Percentiles rank a stretch among this genome's conserved stretches.
These are phyloP conservation scores for Poterioochromonas sp. DNA, from an alignment of 352 stramenopile species.

Conservation along the genomic window DNA sequence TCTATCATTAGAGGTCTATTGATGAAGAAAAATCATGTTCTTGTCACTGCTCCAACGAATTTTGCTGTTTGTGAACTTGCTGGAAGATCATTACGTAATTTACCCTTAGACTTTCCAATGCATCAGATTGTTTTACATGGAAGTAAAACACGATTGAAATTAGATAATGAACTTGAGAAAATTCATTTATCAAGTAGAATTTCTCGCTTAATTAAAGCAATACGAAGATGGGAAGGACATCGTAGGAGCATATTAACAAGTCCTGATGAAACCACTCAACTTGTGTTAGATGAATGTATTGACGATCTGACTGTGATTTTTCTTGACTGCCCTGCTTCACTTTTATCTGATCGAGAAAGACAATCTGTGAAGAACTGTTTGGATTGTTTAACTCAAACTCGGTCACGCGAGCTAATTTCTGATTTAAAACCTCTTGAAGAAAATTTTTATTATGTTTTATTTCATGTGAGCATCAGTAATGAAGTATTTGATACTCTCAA, in stretches of 20 bases:
- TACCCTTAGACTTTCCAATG: background rate
- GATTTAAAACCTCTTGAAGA: no score
- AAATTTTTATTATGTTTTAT: background rate
- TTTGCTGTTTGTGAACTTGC: background rate
- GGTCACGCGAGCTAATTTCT: no score
- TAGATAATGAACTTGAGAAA: background rate
- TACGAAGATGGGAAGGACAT: no score
- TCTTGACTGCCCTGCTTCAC: no score
- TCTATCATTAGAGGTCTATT: background rate
- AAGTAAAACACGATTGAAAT: background rate
- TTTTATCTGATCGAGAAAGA: no score
- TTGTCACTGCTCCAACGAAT: background rate
- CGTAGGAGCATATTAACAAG: no score
- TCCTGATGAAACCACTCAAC: no score
- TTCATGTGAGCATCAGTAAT: background rate
- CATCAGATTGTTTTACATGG: background rate
- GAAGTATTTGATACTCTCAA: background rate
- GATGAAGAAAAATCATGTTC: background rate
- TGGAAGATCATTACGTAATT: background rate
- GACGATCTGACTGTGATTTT: no score
- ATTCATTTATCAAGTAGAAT: background rate
- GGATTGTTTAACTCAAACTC: no score
- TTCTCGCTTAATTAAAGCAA: no score
- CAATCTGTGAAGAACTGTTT: no score
- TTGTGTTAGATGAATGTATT: no score